A percentile compares a stretch with the other conserved stretches of the same genome.
phyloP scores from a whole-genome alignment of 352 stramenopile species.

The Chrysophaeum taylorii region DNA sequence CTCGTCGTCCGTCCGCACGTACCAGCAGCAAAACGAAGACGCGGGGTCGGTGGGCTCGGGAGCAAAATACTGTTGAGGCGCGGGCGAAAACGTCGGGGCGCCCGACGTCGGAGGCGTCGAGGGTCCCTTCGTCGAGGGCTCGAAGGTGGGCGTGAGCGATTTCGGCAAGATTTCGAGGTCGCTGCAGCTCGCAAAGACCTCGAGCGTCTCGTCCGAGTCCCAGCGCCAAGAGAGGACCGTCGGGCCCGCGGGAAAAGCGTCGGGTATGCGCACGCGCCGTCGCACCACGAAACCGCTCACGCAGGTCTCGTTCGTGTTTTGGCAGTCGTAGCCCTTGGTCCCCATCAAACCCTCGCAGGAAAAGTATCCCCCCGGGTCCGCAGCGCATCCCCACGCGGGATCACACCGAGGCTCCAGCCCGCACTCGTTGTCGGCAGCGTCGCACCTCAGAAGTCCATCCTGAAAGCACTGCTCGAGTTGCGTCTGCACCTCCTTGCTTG shows the following conservation, averaged over 20 bases:
- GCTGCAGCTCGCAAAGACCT: not conserved
- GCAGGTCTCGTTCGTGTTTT: slow-evolving; percentile 4
- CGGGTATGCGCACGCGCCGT: not conserved
- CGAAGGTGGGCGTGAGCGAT: too few relatives aligned
- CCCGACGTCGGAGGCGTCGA: too few relatives aligned
- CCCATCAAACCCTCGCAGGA: not conserved
- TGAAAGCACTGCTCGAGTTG: not conserved
- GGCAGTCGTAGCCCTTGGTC: not conserved
- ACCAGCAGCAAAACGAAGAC: too few relatives aligned
- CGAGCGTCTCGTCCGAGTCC: not conserved
- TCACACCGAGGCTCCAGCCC: not conserved
- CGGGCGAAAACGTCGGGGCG: too few relatives aligned
- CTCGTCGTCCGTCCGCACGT: too few relatives aligned
- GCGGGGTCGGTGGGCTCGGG: too few relatives aligned
- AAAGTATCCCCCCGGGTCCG: not conserved
- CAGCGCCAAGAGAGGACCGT: not conserved
- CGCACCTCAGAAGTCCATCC: not conserved
- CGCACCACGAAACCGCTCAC: not conserved
- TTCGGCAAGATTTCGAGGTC: too few relatives aligned
- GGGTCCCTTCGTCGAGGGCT: too few relatives aligned
- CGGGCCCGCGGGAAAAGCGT: not conserved
- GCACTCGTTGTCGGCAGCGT: not conserved
- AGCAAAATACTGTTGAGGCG: too few relatives aligned
- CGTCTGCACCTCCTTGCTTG: not conserved
- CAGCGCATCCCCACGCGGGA: not conserved